Percentiles rank a stretch among this genome's conserved stretches.
These are phyloP conservation scores for Cicer chorassanicum DNA, from an alignment of 306 rosid species.

Conservation along the genomic window DNA sequence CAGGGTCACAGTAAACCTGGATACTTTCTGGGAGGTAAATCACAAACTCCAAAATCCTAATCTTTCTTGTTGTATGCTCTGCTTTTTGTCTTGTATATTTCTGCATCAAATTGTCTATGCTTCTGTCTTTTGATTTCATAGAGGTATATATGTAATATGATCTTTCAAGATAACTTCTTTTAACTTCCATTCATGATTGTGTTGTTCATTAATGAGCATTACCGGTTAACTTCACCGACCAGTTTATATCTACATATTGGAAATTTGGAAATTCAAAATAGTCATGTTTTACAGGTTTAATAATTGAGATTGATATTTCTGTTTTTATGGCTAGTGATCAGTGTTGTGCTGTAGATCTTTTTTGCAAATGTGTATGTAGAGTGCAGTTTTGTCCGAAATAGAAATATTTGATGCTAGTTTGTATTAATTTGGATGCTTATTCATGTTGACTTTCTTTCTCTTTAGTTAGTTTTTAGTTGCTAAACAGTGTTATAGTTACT, in stretches of 20 bases:
- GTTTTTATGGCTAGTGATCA: neutral
- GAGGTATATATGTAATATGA: conserved; percentile 9
- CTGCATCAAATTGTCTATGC: conserved; percentile 17
- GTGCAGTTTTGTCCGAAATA: neutral
- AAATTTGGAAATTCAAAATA: neutral
- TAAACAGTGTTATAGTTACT: neutral
- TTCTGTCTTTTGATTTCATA: neutral
- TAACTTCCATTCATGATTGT: conserved; percentile 8
- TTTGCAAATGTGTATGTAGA: neutral
- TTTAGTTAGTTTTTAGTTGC: neutral
- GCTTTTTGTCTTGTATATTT: neutral
- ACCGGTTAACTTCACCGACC: conserved; percentile 2
- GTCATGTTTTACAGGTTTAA: neutral
- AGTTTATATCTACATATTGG: neutral
- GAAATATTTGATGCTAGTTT: neutral
- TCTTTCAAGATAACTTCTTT: conserved; percentile 14
- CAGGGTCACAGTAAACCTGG: conserved; percentile 69
- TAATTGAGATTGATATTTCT: neutral
- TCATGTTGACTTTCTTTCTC: conserved; percentile 4
- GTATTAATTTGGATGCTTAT: neutral
- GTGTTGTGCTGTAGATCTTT: neutral
- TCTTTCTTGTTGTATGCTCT: conserved; percentile 4
- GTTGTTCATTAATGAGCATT: conserved; percentile 6
- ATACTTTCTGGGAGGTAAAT: conserved; percentile 57
- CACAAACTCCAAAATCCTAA: neutral